Base-by-base conservation (phyloP, 2,329 filamentous ascomycete species). In the Pseudonectria foliicola region DNA sequence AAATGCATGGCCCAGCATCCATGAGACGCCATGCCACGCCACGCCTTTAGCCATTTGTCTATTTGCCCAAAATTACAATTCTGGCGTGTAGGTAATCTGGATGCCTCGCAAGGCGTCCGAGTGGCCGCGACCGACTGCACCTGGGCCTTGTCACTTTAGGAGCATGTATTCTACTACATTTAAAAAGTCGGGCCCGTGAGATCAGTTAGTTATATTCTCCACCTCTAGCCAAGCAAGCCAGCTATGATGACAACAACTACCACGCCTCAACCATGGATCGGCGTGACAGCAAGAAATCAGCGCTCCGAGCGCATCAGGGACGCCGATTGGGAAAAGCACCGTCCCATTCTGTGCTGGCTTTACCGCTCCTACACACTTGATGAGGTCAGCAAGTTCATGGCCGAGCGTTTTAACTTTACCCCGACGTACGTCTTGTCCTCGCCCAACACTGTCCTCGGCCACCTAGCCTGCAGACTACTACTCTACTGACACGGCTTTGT, bases 291-390 rank as follows among this genome's bases (percentile, higher is more conserved):
- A n/a, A 42, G 29, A 29, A 27, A 35, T 24, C 48, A 27, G 12
- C 49, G 45, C 13, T 50, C 49, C 16, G 31, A 38, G 21, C 49
- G 49, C 28, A 50, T 52, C 25, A 46, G 38, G 10, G 49, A 52
- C 8, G 38, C 42, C 15, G 41, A 30, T 8, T 52, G 49, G 49
- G 43, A 52, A 14, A 31, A 7, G 12, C 44, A 43, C 31, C 50
- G 44, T 21, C 31, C 47, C 7, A 30, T 44, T 6, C 42, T 52
- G 12, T 49, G 45, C 25, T 23, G 11, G 2, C 39, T 52, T 5
- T 52, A 50, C 32, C 43, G 34, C 29, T 30, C 35, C 11, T 43
- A 52, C 27, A 45, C 49, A 11, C 44, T 52, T 13, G 28, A 13
- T n/a, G 27, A 42, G 10, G 47, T 52, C 26, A 47, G 45, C 45